These are phyloP conservation scores for Pleurotus ostreatus DNA, from an alignment of 768 basidiomycete genomes.

Conservation along the genomic window DNA sequence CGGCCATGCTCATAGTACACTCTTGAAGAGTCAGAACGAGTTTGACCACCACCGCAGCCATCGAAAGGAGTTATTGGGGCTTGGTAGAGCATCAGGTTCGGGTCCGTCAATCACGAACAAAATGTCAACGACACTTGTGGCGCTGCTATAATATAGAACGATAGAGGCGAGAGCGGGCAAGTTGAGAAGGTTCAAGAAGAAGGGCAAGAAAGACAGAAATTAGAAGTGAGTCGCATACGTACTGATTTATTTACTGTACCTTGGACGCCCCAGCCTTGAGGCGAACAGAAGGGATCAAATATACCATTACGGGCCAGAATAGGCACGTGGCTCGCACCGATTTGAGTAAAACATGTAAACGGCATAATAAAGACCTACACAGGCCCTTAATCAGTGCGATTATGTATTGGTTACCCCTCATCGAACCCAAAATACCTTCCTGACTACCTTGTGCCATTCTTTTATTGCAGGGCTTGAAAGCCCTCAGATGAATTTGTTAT, in stretches of 20 bases:
- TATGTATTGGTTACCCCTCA: neutral
- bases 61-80: no score
- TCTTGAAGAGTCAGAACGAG: no score
- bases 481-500: no score
- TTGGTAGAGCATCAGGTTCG: neutral
- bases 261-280: conserved; percentile 6
- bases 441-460: neutral
- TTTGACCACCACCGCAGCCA: no score
- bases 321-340: conserved; percentile 6
- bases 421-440: neutral
- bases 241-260: conserved; percentile 6
- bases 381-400: neutral
- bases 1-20: no score
- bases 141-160: neutral
- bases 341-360: conserved; percentile 4
- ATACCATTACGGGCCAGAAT: neutral
- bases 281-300: conserved; percentile 8
- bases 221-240: conserved; percentile 2
- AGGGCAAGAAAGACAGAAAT: conserved; percentile 1
- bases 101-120: neutral
- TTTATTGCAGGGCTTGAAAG: neutral
- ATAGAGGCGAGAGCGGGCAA: neutral
- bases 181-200: neutral
- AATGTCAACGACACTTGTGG: no score
- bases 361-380: neutral